phyloP scores from a whole-genome alignment of 371 early-diverging fungal species.

The Rhizopus delemar region DNA sequence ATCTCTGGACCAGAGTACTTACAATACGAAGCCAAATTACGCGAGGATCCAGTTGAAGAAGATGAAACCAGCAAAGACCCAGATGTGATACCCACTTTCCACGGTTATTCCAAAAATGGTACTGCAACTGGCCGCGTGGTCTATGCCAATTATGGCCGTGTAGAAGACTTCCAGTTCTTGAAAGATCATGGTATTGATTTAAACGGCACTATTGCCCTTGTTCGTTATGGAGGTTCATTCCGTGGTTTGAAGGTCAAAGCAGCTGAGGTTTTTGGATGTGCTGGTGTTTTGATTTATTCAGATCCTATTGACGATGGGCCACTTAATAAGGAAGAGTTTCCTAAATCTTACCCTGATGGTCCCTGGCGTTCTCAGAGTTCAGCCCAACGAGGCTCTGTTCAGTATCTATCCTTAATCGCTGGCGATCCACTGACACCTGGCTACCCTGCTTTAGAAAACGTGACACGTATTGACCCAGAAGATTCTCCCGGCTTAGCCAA shows the following conservation, averaged over 20 bases:
- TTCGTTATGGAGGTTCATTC: conserved; percentile 64
- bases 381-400: conserved; percentile 69
- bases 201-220: conserved; percentile 59
- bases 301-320: conserved; percentile 68
- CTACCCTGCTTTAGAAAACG: conserved; percentile 57
- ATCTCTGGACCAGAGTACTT: conserved; percentile 54
- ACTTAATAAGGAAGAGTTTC: conserved; percentile 23
- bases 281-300: conserved; percentile 63
- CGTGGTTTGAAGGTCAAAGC: conserved; percentile 68
- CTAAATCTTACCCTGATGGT: conserved; percentile 63
- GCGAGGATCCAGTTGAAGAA: conserved; percentile 58
- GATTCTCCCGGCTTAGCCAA: conserved; percentile 52
- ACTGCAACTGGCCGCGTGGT: conserved; percentile 61
- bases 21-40: conserved; percentile 55
- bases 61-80: conserved; percentile 56
- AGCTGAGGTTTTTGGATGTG: conserved; percentile 61
- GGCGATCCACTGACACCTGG: conserved; percentile 76
- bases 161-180: conserved; percentile 61
- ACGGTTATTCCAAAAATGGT: conserved; percentile 66
- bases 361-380: conserved; percentile 67
- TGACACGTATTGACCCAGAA: conserved; percentile 49
- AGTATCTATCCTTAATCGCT: conserved; percentile 46
- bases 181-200: conserved; percentile 48
- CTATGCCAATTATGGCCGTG: conserved; percentile 69
- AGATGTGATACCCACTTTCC: conserved; percentile 61